Conservation (phyloP, 192 early-diverging fungal species). For the Coemansia sp. region DNA sequence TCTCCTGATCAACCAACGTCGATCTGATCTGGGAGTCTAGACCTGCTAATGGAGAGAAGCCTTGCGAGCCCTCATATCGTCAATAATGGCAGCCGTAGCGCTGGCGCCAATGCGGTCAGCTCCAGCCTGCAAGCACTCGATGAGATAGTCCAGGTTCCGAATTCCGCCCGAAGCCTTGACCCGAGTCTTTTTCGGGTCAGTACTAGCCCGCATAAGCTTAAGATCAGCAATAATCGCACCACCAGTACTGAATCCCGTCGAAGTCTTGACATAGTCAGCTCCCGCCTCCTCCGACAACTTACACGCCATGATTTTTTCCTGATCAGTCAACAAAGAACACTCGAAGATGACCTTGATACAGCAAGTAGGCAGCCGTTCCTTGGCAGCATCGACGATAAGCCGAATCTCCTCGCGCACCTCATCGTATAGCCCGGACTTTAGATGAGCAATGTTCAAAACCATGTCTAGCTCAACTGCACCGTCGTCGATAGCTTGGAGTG, state of each 20-base stretch:
- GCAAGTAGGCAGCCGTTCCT: slow-evolving; percentile 45
- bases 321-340: slow-evolving; percentile 61
- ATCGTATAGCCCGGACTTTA: slow-evolving; percentile 53
- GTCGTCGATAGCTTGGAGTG: slow-evolving; percentile 59
- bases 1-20: background rate
- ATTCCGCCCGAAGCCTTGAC: slow-evolving; percentile 70
- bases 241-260: slow-evolving; percentile 62
- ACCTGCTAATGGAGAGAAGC: background rate
- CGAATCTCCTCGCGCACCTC: slow-evolving; percentile 57
- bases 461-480: slow-evolving; percentile 67
- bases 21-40: background rate
- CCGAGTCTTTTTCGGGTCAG: slow-evolving; percentile 34
- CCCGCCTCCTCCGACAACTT: slow-evolving; percentile 53
- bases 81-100: slow-evolving; percentile 60
- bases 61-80: slow-evolving; percentile 56
- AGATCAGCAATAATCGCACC: slow-evolving; percentile 61
- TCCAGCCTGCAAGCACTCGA: slow-evolving; percentile 59
- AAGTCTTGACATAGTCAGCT: slow-evolving; percentile 68
- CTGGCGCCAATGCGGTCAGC: slow-evolving; percentile 64
- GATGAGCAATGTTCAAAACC: slow-evolving; percentile 62
- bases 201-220: slow-evolving; percentile 58
- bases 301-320: slow-evolving; percentile 60
- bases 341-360: slow-evolving; percentile 68
- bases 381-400: slow-evolving; percentile 43
- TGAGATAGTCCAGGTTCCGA: slow-evolving; percentile 60